A percentile compares a stretch with the other conserved stretches of the same genome.
Conservation (phyloP, 345 rosid species). For the Lepidium aucheri region DNA sequence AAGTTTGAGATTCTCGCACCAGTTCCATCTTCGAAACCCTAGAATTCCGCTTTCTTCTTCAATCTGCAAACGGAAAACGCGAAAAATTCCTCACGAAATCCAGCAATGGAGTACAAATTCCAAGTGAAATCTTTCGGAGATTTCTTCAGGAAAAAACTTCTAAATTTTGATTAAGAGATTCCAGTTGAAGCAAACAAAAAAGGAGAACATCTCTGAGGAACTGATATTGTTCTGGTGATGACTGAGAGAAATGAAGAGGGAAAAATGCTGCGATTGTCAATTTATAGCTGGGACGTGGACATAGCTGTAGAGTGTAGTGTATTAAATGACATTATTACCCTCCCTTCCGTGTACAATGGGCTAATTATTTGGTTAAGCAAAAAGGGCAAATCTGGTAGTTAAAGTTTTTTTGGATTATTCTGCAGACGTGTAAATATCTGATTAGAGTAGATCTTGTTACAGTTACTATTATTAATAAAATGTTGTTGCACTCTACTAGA, state of each 20-base stretch:
- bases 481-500: no score
- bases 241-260: constrained; percentile 1
- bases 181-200: neutral
- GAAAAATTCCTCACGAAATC: neutral
- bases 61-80: neutral
- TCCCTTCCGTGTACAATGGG: neutral
- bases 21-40: constrained; percentile 34
- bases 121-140: neutral
- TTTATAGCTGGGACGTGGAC: constrained; percentile 23
- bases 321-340: neutral
- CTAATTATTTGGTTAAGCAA: neutral
- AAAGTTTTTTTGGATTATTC: neutral
- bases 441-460: no score
- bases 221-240: neutral
- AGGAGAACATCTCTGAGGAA: neutral
- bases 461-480: no score
- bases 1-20: constrained; percentile 25
- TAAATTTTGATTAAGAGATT: neutral
- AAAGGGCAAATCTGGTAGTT: neutral
- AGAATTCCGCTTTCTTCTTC: constrained; percentile 15
- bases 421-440: no score
- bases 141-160: neutral
- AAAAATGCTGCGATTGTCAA: neutral
- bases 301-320: neutral
- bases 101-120: neutral